Percentiles rank a stretch among this genome's conserved stretches.
These are phyloP conservation scores for Aspergillus uvarum DNA, from an alignment of 2,329 filamentous ascomycete genomes.

Conservation along the genomic window DNA sequence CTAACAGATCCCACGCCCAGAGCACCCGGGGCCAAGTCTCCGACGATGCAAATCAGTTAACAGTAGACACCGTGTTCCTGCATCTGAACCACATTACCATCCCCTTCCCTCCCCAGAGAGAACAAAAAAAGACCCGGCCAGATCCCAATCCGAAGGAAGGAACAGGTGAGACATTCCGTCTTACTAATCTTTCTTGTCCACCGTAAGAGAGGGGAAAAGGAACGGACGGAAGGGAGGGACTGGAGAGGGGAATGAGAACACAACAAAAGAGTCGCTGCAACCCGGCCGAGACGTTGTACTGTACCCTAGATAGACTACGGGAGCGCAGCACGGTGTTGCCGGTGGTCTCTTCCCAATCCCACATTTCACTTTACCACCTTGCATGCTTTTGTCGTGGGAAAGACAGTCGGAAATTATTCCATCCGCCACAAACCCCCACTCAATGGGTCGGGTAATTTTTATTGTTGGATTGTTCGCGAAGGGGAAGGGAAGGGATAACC, in stretches of 20 bases:
- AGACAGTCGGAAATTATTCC: not conserved
- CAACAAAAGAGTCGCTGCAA: not conserved
- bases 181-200: slow-evolving; percentile 2
- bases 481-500: no score
- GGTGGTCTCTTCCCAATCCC: not conserved
- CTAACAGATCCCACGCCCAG: not conserved
- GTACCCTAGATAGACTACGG: no score
- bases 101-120: not conserved
- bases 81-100: slow-evolving; percentile 2
- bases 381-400: not conserved
- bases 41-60: slow-evolving; percentile 6
- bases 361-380: not conserved
- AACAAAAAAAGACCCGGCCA: slow-evolving; percentile 13
- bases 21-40: no score
- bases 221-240: not conserved
- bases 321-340: not conserved
- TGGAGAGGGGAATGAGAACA: not conserved
- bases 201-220: not conserved
- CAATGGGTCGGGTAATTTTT: not conserved
- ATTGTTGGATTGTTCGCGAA: not conserved
- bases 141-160: slow-evolving; percentile 12
- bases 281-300: not conserved
- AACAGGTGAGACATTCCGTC: slow-evolving; percentile 11
- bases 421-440: not conserved
- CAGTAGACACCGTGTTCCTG: slow-evolving; percentile 16